These are phyloP conservation scores for Cubamyces sp. DNA, from an alignment of 768 basidiomycete genomes.

Conservation along the genomic window DNA sequence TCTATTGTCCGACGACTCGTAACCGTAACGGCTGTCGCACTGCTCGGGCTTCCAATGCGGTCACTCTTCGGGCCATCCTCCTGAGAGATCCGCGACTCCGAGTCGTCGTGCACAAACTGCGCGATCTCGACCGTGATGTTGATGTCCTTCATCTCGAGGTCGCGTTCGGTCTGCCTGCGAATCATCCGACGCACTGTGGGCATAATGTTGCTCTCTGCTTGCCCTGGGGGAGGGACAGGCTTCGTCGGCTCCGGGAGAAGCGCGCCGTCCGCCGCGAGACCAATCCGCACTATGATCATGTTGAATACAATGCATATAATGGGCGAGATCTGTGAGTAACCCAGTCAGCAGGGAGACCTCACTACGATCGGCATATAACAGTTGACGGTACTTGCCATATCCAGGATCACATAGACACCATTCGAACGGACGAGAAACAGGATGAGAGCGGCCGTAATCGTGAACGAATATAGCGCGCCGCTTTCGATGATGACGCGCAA, in stretches of 20 bases:
- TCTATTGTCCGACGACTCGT: not conserved
- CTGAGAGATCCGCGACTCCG: not conserved
- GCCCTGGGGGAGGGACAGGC: not conserved
- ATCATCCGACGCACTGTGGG: slow-evolving; percentile 5
- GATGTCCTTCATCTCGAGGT: slow-evolving; percentile 18
- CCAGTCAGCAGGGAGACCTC: not conserved
- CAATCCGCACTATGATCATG: slow-evolving; percentile 21
- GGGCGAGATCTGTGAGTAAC: slow-evolving; percentile 7
- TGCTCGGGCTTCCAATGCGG: not conserved
- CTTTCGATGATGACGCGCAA: slow-evolving; percentile 18
- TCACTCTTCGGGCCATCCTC: not conserved
- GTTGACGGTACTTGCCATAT: slow-evolving; percentile 8
- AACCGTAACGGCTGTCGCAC: not conserved
- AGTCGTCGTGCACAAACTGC: slow-evolving; percentile 7
- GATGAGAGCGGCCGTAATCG: slow-evolving; percentile 2
- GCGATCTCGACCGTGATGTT: slow-evolving; percentile 19
- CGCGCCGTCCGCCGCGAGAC: slow-evolving; percentile 7
- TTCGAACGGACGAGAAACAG: slow-evolving; percentile 13
- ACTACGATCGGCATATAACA: too few species aligned
- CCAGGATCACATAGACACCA: slow-evolving; percentile 9
- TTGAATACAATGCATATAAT: slow-evolving; percentile 19
- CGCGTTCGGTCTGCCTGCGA: not conserved
- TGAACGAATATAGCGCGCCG: slow-evolving; percentile 16
- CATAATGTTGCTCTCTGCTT: not conserved
- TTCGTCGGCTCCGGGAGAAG: slow-evolving; percentile 3